Evolutionary conservation across 1,284 basidiomycete genomes (phyloP), one percentile per base, ranked within the genome.

Genomic region (Wolfiporia cocos): DNA sequence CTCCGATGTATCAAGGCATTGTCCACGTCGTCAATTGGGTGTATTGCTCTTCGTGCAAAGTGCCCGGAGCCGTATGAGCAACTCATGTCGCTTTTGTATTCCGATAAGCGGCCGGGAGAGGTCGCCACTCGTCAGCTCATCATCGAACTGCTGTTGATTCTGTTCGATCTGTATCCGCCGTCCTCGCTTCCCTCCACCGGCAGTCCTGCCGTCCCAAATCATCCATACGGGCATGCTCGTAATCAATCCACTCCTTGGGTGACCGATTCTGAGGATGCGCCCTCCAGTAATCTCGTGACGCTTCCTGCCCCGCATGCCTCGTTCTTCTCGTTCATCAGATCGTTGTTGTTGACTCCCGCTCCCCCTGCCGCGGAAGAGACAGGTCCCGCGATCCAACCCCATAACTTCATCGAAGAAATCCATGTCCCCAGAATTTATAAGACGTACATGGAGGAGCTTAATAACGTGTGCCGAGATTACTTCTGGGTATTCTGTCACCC

Each of bases 401-500:
- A 94, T 54, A 87, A 85, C 19, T 98, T 99, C 59, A 92, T 98
- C 43, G 86, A 87, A 50, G 77, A 78, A 1, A 68, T 93, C 19
- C 92, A 94, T 61, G 71, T 76, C 3, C 83, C 89, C 1, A 71
- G 94, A 34, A 81, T 93, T 36, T 96, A 92, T 71, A 96, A 92
- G 68, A 81, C 82, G 2, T 97, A 94, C 65, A 69, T 99, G 11
- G 79, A 84, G 53, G 94, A 98, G 60, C 69, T 98, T 28, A 84
- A 80, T 7, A 91, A 94, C 51, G 73, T 95, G 2, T 94, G 93
- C 58, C 69, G 92, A 15, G 95, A 99, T 61, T 98, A 96, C 66
- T 98, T 98, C 64, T 98, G 95, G 92, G 87, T 99, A 42, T 98
- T 98, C 67, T 98, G 95, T 59, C 96, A 99, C 61, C 85, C 87